Evolutionary conservation across 257 asterid species (phyloP).

Genomic region (Scutellaria galericulata): DNA sequence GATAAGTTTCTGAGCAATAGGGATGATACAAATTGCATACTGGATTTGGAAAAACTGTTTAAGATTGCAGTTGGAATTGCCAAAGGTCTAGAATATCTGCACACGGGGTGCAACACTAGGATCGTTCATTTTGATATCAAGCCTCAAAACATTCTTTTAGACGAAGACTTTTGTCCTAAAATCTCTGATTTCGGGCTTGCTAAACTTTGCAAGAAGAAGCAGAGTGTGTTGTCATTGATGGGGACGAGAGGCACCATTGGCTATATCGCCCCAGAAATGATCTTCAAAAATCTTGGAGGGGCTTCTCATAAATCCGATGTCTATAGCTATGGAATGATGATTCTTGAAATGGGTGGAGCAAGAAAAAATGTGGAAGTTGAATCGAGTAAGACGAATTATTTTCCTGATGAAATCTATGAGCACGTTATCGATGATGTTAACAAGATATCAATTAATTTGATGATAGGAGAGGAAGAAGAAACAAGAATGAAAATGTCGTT

Average conservation of each 20-base stretch:
- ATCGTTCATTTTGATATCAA: too few species aligned
- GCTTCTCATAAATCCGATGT: slow-evolving; percentile 63
- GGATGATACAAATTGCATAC: too few species aligned
- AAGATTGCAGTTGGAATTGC: too few species aligned
- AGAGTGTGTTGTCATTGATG: slow-evolving; percentile 44
- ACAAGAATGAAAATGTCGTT: slow-evolving; percentile 44
- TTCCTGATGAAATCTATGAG: slow-evolving; percentile 52
- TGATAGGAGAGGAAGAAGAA: slow-evolving; percentile 45
- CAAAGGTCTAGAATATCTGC: too few species aligned
- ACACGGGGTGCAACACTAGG: too few species aligned
- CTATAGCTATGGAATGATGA: slow-evolving; percentile 61
- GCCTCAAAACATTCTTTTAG: too few species aligned
- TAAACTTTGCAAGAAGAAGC: slow-evolving; percentile 43
- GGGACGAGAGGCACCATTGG: slow-evolving; percentile 57
- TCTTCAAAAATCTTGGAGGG: slow-evolving; percentile 46
- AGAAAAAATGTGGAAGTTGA: slow-evolving; percentile 18
- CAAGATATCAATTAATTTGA: slow-evolving; percentile 21
- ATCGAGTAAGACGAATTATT: slow-evolving; percentile 44
- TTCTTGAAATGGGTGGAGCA: slow-evolving; percentile 61
- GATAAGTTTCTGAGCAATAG: too few species aligned
- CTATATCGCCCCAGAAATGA: slow-evolving; percentile 62
- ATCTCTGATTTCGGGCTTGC: slow-evolving; percentile 63
- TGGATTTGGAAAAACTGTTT: too few species aligned
- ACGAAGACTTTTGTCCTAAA: slow-evolving; percentile 54
- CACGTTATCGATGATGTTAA: slow-evolving; percentile 30